Conservation (phyloP, 805 yeast genomes). For the Candida suzukii region DNA sequence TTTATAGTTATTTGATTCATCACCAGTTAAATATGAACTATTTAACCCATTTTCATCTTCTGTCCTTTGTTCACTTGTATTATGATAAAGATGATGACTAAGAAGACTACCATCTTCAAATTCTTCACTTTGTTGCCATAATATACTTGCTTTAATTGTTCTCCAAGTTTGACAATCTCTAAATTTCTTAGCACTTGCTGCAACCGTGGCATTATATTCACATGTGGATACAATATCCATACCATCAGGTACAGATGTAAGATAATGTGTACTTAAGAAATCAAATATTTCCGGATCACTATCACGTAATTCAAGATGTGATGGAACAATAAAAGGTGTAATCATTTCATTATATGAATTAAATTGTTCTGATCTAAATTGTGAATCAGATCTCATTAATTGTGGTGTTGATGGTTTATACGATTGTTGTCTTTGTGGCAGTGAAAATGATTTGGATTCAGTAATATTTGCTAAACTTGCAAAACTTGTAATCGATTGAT, state of each 20-base stretch:
- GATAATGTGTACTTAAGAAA: constrained; percentile 41
- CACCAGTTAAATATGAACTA: background rate
- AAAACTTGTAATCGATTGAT: background rate
- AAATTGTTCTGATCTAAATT: background rate
- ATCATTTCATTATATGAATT: background rate
- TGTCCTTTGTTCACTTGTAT: too few relatives aligned
- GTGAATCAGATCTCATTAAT: background rate
- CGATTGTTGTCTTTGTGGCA: background rate
- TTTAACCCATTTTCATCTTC: background rate
- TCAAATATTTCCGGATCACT: constrained; percentile 39
- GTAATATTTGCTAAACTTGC: background rate
- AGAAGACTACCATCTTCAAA: background rate
- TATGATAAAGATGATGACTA: background rate
- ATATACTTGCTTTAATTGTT: constrained; percentile 42
- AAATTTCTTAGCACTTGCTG: constrained; percentile 40
- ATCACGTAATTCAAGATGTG: constrained; percentile 33
- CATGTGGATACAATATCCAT: constrained; percentile 49
- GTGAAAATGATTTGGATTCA: background rate
- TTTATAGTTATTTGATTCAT: background rate
- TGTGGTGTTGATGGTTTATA: background rate
- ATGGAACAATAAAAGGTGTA: constrained; percentile 32
- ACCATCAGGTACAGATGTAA: constrained; percentile 39
- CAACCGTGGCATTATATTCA: constrained; percentile 48
- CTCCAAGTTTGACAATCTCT: constrained; percentile 63
- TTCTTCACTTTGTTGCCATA: constrained; percentile 18